Evolutionary conservation across 306 rosid species (phyloP).

Genomic region (Cucumis sativus): Cucumber_9930_V3 NC_026655.2:19461501-19462000

Average conservation of each 20-base stretch:
- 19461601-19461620: not conserved
- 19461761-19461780: not conserved
- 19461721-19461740: not conserved
- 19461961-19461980: not conserved
- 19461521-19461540: not conserved
- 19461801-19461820: not conserved
- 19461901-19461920: not conserved
- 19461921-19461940: not conserved
- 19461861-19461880: not conserved
- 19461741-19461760: not conserved
- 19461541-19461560: not conserved
- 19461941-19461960: not conserved
- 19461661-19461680: conserved; percentile 1
- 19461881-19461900: not conserved
- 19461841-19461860: not conserved
- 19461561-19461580: not conserved
- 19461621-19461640: not conserved
- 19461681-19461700: not conserved
- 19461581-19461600: not conserved
- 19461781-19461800: not conserved
- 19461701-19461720: not conserved
- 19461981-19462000: not conserved
- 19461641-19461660: not conserved
- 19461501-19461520: conserved; percentile 3
- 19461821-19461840: not conserved